These are phyloP conservation scores for Achaetomiella virescens DNA, from an alignment of 495 filamentous ascomycete genomes.

Conservation along the genomic window DNA sequence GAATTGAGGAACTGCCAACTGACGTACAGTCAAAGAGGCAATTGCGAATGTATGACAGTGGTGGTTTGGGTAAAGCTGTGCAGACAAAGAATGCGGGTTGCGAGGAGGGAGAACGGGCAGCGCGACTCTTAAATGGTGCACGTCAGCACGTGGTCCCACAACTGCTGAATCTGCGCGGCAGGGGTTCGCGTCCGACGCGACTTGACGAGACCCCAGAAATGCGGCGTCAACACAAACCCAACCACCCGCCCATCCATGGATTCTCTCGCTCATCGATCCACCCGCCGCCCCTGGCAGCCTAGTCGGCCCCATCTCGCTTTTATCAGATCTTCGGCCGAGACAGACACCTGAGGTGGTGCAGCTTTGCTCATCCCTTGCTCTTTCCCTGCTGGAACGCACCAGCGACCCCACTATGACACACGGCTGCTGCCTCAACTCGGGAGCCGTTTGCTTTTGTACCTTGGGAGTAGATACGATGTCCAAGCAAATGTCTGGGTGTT, in stretches of 20 bases:
- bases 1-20: constrained; percentile 4
- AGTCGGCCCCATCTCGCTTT: constrained; percentile 8
- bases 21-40: constrained; percentile 4
- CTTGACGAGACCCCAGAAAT: constrained; percentile 1
- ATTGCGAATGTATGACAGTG: constrained; percentile 2
- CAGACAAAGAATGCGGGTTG: constrained; percentile 15
- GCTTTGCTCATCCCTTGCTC: not conserved
- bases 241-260: not conserved
- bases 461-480: no score
- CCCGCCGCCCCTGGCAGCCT: not conserved
- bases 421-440: not conserved
- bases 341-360: not conserved
- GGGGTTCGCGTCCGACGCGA: constrained; percentile 22
- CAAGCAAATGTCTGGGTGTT: no score
- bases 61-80: constrained; percentile 3
- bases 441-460: not conserved
- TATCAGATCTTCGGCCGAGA: constrained; percentile 17
- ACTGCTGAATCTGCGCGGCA: constrained; percentile 12
- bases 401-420: constrained; percentile 3
- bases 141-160: constrained; percentile 20
- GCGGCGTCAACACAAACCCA: constrained; percentile 6
- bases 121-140: constrained; percentile 28
- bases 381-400: no score
- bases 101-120: constrained; percentile 1
- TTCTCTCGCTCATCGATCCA: constrained; percentile 1